A percentile compares a stretch with the other conserved stretches of the same genome.
Conservation (phyloP, 805 yeast genomes). For the Clavispora santaluciae region DNA sequence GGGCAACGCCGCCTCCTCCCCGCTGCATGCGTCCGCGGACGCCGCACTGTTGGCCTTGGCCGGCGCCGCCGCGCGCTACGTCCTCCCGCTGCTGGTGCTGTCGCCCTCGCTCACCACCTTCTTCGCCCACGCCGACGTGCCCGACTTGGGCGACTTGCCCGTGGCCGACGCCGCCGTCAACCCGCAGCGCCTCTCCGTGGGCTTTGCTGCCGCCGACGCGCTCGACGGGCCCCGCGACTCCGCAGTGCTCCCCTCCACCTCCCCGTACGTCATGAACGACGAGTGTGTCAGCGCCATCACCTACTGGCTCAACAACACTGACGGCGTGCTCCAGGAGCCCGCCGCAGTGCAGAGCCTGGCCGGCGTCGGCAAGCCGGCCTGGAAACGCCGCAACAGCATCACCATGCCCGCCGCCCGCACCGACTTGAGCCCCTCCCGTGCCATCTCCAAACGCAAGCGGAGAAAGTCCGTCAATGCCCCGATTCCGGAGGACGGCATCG, state of each 20-base stretch:
- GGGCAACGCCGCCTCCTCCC: constrained; percentile 4
- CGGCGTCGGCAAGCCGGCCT: constrained; percentile 23
- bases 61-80: constrained; percentile 7
- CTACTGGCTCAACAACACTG: constrained; percentile 25
- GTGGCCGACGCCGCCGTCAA: constrained; percentile 5
- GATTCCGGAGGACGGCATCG: constrained; percentile 5
- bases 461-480: constrained; percentile 9
- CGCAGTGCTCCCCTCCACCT: background rate
- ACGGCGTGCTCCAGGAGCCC: constrained; percentile 13
- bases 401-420: constrained; percentile 8
- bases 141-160: background rate
- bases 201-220: background rate
- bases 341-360: constrained; percentile 23
- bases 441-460: constrained; percentile 9
- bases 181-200: background rate
- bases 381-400: constrained; percentile 13
- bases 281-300: constrained; percentile 38
- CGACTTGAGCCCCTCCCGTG: constrained; percentile 4
- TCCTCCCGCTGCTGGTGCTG: constrained; percentile 12
- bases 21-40: constrained; percentile 1
- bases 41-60: background rate
- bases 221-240: background rate
- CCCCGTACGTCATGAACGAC: constrained; percentile 28
- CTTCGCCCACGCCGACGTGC: constrained; percentile 5
- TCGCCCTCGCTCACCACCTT: constrained; percentile 12